phyloP scores from a whole-genome alignment of 345 rosid genomes.

The Raphanus sativus region DNA sequence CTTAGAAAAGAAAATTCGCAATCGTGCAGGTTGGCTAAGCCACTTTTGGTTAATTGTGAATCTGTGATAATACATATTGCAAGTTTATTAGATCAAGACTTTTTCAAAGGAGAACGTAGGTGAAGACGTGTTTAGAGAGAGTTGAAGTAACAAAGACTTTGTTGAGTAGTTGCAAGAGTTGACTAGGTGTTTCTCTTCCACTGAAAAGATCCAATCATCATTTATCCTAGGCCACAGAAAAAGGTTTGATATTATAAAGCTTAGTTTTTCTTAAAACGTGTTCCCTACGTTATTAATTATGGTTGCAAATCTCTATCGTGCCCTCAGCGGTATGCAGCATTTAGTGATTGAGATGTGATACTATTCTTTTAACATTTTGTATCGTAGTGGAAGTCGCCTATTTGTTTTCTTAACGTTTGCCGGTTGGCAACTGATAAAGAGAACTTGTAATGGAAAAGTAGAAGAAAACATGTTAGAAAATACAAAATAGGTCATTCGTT shows the following conservation, averaged over 20 bases:
- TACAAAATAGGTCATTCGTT: not conserved
- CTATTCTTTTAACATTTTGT: conserved; percentile 5
- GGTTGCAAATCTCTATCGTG: not conserved
- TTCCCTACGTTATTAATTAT: not conserved
- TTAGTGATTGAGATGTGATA: not conserved
- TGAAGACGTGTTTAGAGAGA: not conserved
- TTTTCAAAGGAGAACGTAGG: not conserved
- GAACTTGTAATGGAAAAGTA: not conserved
- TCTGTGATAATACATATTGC: not conserved
- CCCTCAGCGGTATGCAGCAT: not conserved
- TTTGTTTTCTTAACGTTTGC: conserved; percentile 3
- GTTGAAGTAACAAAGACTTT: not conserved
- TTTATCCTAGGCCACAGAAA: not conserved
- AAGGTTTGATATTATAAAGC: not conserved
- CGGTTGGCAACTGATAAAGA: not conserved
- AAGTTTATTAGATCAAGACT: not conserved
- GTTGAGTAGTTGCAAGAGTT: not conserved
- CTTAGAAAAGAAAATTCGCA: not conserved
- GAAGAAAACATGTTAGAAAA: conserved; percentile 11
- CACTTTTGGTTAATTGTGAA: not conserved
- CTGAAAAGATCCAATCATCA: not conserved
- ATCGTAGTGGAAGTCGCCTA: not conserved
- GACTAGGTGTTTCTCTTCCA: not conserved
- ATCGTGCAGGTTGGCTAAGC: not conserved
- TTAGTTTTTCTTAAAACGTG: not conserved